Base-by-base conservation (phyloP, 306 rosid genomes). In the Carpinus fangiana region DNA sequence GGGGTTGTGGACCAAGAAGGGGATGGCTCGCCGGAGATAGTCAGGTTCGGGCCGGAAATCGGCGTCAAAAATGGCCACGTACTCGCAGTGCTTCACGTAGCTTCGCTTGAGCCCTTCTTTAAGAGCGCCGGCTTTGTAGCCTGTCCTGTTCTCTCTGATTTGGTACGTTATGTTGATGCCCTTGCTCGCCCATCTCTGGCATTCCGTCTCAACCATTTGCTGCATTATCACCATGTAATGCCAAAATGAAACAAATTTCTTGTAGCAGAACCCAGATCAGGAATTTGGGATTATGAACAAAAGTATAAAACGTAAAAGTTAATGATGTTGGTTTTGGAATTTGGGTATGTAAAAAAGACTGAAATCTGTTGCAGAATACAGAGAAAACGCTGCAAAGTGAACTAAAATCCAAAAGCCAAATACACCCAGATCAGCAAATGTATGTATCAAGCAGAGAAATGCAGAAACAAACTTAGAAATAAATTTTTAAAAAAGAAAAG, bases 141-240 rank as follows among this genome's bases (percentile, higher is more conserved):
- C 98, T 0, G 69, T 78, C 71, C 99, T 85, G 26, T 28, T 91
- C 28, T 96, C 99, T 85, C 99, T 89, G 51, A 96, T 92, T 89
- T 96, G 99, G 81, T 96, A 96, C 23, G 70, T 83, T 48, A 96
- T 89, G 84, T 96, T 89, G 5, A 96, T 47, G 53, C 99, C 99
- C 81, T 96, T 96, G 80, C 92, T 90, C 0, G 96, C 99, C 99
- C 99, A 96, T 82, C 99, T 90, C 76, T 86, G 89, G 83, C 99
- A 96, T 82, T 96, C 99, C 53, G 78, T 55, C 73, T 96, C 99
- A 87, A 96, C 98, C 98, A 96, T 66, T 91, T 96, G 97, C 99
- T 96, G 86, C 87, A 78, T 41, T 23, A 5, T 59, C 16, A 43
- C 16, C 2, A 52, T 43, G 47, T 64, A 41, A 70, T 56, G 18